Evolutionary conservation across 805 yeast species (phyloP), one percentile per base, ranked within the genome.

Genomic region (Candida cerambycidarum): DNA sequence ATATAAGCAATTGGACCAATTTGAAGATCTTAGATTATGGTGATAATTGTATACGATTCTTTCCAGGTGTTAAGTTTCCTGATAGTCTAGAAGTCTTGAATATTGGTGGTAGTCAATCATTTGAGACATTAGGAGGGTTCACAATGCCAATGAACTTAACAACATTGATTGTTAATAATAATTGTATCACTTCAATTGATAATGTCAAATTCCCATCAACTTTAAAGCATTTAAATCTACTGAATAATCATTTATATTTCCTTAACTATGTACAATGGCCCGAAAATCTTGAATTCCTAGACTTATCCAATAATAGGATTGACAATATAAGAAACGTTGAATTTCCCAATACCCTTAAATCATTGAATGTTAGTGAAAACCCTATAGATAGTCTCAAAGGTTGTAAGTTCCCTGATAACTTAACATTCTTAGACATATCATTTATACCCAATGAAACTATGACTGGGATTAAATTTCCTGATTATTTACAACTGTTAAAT

Each of bases 381-480:
- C 75, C 76, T 2, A 68, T 71, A 12, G 75, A 71, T 38, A 63
- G 68, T 32, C 59, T 70, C 30, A 65, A 67, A 45, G 72, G 73
- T 8, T 65, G 57, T 14, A 62, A 61, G 40, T 69, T 70, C 34
- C 75, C 75, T 4, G 74, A 69, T 11, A 42, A 48, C 17, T 47
- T 71, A 27, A 55, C 55, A 33, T 59, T 59, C 46, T 55, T 71
- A 48, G 76, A 71, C 45, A 45, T 67, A 9, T 67, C 74, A 5
- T 66, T 67, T 41, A 61, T 70, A 7, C 75, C 76, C 3, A 71
- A 69, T 47, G 76, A 71, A 47, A 61, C 71, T 8, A 70, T 71
- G 76, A 64, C 74, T 0, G 73, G 75, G 1, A 61, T 71, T n/a
- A 70, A 67, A 44, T 69, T 71, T 39, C 76, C 76, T 1, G 76